Conservation (phyloP, 2,329 filamentous ascomycete species). For the Aspergillus chevalieri region DNA sequence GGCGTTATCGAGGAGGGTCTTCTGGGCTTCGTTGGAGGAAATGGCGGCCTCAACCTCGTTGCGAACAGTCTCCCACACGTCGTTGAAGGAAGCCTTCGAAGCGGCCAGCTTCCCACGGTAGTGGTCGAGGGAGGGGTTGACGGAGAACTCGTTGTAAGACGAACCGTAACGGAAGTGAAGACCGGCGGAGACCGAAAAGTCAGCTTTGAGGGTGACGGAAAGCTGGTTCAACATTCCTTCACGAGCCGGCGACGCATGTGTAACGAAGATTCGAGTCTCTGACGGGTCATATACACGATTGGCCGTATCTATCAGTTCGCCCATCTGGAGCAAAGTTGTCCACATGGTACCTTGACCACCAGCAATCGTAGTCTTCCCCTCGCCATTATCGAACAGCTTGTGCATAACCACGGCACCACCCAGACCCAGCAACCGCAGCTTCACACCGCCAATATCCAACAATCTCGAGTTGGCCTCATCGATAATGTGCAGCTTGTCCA, state of each 20-base stretch:
- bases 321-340: conserved; percentile 97
- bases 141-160: conserved; percentile 99
- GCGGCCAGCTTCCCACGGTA: conserved; percentile 97
- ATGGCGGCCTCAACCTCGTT: conserved; percentile 92
- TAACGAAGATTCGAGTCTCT: conserved; percentile 93
- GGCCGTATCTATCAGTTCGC: conserved; percentile 93
- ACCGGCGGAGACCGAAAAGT: conserved; percentile 95
- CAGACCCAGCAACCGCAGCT: conserved; percentile 85
- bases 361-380: conserved; percentile 94
- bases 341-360: conserved; percentile 99
- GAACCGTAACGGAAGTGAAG: conserved; percentile 98
- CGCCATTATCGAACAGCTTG: conserved; percentile 98
- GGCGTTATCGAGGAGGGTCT: conserved; percentile 84
- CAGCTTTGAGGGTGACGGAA: conserved; percentile 92
- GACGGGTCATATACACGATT: conserved; percentile 98
- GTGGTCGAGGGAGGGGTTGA: conserved; percentile 95
- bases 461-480: conserved; percentile 96
- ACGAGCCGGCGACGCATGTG: conserved; percentile 90
- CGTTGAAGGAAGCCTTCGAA: conserved; percentile 96
- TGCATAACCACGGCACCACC: conserved; percentile 99
- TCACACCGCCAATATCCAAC: conserved; percentile 89
- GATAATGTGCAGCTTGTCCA: conserved; percentile 95
- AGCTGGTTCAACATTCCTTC: conserved; percentile 97
- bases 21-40: conserved; percentile 85
- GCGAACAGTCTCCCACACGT: conserved; percentile 99